A percentile compares a stretch with the other conserved stretches of the same genome.
Evolutionary conservation across 805 yeast species (phyloP).

Genomic region (Kuraishia piskuri): DNA sequence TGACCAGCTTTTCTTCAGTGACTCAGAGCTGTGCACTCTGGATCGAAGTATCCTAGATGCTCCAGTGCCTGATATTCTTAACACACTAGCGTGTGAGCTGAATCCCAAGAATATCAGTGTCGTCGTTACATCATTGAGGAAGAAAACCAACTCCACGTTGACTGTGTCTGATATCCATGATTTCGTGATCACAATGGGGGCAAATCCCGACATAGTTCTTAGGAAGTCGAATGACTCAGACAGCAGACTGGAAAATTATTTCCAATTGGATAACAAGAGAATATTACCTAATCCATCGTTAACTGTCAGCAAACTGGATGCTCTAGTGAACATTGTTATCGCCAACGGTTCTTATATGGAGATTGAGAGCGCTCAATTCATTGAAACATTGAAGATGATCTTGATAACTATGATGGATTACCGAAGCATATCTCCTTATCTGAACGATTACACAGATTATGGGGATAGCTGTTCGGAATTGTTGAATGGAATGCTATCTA

Average conservation of each 20-base stretch:
- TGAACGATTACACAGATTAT: background rate
- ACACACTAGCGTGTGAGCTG: background rate
- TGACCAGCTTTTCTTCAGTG: background rate
- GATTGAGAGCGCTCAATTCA: background rate
- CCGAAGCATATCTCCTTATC: background rate
- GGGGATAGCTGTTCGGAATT: background rate
- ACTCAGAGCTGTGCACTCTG: background rate
- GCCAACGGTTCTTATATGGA: background rate
- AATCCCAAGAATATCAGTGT: background rate
- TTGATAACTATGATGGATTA: background rate
- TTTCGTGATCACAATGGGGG: background rate
- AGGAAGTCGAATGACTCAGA: background rate
- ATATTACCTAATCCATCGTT: background rate
- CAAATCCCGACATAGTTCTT: background rate
- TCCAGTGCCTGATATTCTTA: background rate
- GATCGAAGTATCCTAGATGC: background rate
- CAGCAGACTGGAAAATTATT: background rate
- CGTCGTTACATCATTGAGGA: background rate
- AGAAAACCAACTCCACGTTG: background rate
- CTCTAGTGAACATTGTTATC: background rate
- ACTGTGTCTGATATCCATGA: background rate
- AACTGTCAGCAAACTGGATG: background rate
- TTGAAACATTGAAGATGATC: background rate
- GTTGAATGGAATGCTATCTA: background rate
- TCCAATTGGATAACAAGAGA: background rate